phyloP scores from a whole-genome alignment of 2,329 filamentous ascomycete species.

The Didymella arachidicola region DNA sequence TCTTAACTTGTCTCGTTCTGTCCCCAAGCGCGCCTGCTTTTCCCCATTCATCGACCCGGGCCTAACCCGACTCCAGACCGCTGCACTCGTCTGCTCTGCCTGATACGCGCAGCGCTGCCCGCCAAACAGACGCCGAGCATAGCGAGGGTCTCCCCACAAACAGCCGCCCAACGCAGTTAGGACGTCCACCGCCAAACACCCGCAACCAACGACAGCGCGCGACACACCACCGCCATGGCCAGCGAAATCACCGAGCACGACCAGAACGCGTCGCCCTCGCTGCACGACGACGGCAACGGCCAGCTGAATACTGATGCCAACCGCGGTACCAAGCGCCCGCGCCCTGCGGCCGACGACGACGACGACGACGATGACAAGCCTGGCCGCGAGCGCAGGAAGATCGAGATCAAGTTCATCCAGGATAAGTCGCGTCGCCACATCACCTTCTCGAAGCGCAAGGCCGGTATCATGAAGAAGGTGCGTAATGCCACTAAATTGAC shows the following conservation, averaged over 20 bases:
- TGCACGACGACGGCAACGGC: slow-evolving; percentile 62
- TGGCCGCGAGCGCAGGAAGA: slow-evolving; percentile 97
- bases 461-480: slow-evolving; percentile 99
- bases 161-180: slow-evolving; percentile 51
- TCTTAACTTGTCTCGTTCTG: slow-evolving; percentile 45
- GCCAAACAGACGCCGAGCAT: slow-evolving; percentile 27
- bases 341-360: slow-evolving; percentile 85
- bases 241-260: slow-evolving; percentile 61
- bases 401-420: slow-evolving; percentile 99
- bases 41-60: slow-evolving; percentile 48
- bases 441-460: slow-evolving; percentile 99
- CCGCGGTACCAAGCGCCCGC: slow-evolving; percentile 89
- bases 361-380: slow-evolving; percentile 98
- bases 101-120: slow-evolving; percentile 41
- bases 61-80: slow-evolving; percentile 41
- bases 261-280: slow-evolving; percentile 59
- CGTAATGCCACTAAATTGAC: slow-evolving; percentile 46
- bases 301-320: slow-evolving; percentile 64
- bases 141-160: slow-evolving; percentile 45
- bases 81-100: slow-evolving; percentile 25
- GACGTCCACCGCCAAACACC: slow-evolving; percentile 48
- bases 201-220: slow-evolving; percentile 38
- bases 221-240: slow-evolving; percentile 55
- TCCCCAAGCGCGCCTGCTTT: slow-evolving; percentile 49
- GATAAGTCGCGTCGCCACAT: slow-evolving; percentile 99